phyloP scores from a whole-genome alignment of 1,284 basidiomycete genomes.

The Pseudozyma tsukubaensis region DNA sequence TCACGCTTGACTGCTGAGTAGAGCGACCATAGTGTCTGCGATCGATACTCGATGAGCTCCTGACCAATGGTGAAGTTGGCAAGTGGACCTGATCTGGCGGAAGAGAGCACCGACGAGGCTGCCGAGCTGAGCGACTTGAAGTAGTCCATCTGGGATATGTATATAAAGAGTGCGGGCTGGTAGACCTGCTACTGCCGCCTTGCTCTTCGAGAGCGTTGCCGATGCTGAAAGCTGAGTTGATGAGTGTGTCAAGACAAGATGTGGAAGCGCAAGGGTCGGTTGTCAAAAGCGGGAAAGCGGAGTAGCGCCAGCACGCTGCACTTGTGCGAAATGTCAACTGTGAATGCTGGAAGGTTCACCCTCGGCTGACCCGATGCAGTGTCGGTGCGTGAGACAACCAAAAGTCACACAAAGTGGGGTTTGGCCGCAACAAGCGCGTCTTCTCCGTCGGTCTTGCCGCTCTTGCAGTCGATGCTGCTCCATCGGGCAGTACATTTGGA shows the following conservation, averaged over 20 bases:
- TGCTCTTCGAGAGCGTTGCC: neutral
- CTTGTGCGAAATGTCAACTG: no score
- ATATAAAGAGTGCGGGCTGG: neutral
- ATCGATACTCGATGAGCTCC: conserved; percentile 78
- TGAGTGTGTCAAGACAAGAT: neutral
- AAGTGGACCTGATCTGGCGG: conserved; percentile 81
- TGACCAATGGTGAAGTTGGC: conserved; percentile 87
- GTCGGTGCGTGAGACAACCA: neutral
- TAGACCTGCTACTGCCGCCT: conserved; percentile 2
- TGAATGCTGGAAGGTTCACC: neutral
- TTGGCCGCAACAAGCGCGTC: neutral
- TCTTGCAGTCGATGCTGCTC: conserved; percentile 2
- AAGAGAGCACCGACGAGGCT: conserved; percentile 86
- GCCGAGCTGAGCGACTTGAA: conserved; percentile 83
- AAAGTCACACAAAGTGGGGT: neutral
- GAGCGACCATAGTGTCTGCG: conserved; percentile 81
- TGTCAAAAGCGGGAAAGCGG: no score
- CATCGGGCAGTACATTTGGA: neutral
- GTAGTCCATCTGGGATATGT: conserved; percentile 78
- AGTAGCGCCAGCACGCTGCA: conserved; percentile 1
- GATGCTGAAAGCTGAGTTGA: neutral
- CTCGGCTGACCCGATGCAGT: conserved; percentile 11
- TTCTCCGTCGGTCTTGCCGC: conserved; percentile 5
- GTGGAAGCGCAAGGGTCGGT: neutral
- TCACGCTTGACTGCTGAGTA: conserved; percentile 87